These are phyloP conservation scores for Aureobasidium sp. DNA, from an alignment of 2,329 filamentous ascomycete genomes.

Conservation along the genomic window DNA sequence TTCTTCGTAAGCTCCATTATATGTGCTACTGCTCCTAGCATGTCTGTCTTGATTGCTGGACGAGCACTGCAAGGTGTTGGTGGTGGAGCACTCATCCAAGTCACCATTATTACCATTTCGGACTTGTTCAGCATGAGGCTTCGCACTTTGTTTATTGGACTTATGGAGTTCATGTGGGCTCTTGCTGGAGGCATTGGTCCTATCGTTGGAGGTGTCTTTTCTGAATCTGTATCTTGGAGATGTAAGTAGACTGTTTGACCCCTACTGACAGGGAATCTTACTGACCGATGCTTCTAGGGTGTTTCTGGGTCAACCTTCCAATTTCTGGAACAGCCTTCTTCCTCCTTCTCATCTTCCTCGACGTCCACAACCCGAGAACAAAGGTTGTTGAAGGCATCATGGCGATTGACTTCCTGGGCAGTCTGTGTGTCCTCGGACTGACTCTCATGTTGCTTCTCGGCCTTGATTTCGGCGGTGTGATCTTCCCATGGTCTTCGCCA, in stretches of 20 bases:
- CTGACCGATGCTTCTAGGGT: not conserved
- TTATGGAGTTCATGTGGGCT: slow-evolving; percentile 47
- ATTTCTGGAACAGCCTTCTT: slow-evolving; percentile 41
- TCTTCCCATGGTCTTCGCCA: slow-evolving; percentile 45
- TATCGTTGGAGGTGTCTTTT: slow-evolving; percentile 33
- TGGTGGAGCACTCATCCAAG: slow-evolving; percentile 43
- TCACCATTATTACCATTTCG: slow-evolving; percentile 45
- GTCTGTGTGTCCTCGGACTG: slow-evolving; percentile 41
- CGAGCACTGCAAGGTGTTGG: slow-evolving; percentile 47
- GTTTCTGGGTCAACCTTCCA: slow-evolving; percentile 47
- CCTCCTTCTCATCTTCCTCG: slow-evolving; percentile 43
- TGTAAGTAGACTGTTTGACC: slow-evolving; percentile 13
- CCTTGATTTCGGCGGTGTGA: slow-evolving; percentile 45
- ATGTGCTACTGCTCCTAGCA: slow-evolving; percentile 39
- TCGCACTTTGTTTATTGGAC: slow-evolving; percentile 38
- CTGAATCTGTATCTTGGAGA: slow-evolving; percentile 30
- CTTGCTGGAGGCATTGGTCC: slow-evolving; percentile 46
- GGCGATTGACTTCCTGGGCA: slow-evolving; percentile 48
- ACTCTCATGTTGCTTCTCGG: slow-evolving; percentile 46
- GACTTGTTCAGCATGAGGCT: slow-evolving; percentile 44
- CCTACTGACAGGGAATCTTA: not conserved
- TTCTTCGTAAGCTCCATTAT: slow-evolving; percentile 45
- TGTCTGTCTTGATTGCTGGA: slow-evolving; percentile 45
- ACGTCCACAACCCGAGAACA: slow-evolving; percentile 48
- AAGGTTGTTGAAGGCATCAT: slow-evolving; percentile 38